A percentile compares a stretch with the other conserved stretches of the same genome.
Conservation (phyloP, 2,329 filamentous ascomycete genomes). For the Claviceps quebecensis region DNA sequence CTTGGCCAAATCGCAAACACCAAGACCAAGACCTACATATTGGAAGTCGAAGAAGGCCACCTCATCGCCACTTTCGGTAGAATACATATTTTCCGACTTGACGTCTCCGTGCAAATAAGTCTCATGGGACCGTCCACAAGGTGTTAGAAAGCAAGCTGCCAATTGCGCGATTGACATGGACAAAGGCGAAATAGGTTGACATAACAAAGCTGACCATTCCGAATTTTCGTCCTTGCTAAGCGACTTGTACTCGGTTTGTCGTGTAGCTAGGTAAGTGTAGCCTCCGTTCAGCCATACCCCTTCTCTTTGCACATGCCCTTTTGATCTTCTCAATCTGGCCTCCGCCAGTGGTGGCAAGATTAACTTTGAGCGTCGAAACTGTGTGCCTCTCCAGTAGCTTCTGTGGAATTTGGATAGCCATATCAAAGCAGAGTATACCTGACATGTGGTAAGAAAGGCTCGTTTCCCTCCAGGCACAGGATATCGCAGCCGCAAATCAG, state of each 20-base stretch:
- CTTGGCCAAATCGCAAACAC: constrained; percentile 53
- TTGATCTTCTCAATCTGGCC: constrained; percentile 13
- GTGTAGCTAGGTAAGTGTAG: constrained; percentile 54
- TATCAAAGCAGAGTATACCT: constrained; percentile 40
- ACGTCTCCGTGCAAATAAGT: constrained; percentile 55
- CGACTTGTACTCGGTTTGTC: constrained; percentile 38
- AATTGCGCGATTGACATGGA: constrained; percentile 32
- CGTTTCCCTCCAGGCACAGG: constrained; percentile 43
- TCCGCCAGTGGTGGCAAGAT: constrained; percentile 44
- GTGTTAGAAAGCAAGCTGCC: constrained; percentile 36
- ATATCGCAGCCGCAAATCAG: constrained; percentile 38
- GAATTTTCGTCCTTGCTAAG: constrained; percentile 32
- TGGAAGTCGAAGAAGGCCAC: constrained; percentile 59
- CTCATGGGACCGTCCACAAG: constrained; percentile 29
- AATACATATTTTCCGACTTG: constrained; percentile 56
- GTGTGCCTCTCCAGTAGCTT: constrained; percentile 29
- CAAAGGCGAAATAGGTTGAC: constrained; percentile 16
- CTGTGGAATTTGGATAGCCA: constrained; percentile 52
- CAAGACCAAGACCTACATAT: constrained; percentile 49
- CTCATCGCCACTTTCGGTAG: constrained; percentile 28
- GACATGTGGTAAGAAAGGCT: constrained; percentile 27
- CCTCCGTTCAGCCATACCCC: constrained; percentile 51
- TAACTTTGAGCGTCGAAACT: constrained; percentile 16
- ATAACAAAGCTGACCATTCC: constrained; percentile 42
- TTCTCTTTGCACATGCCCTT: constrained; percentile 6